Evolutionary conservation across 2,329 filamentous ascomycete species (phyloP), one percentile per base, ranked within the genome.

Genomic region (Arthrinium phaeospermum): DNA sequence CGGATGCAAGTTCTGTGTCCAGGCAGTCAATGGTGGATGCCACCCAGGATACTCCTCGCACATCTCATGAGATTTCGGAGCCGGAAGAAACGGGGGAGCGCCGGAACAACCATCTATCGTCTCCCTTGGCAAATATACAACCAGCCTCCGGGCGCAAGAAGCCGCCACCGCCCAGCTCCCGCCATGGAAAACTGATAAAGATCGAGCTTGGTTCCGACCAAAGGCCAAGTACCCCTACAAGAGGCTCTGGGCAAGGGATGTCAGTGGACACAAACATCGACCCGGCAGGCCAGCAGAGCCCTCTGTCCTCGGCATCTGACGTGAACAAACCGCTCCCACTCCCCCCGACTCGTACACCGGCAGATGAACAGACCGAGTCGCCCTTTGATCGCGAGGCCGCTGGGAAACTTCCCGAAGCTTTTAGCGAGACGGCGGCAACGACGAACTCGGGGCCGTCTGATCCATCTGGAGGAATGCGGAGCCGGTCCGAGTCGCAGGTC

Each of bases 161-260:
- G 19, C 93, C 93, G 6, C 92, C 92, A 8, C 93, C 93, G 30
- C 87, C 87, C 14, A 94, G 89, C 78, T 94, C 92, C 70, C 90
- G 93, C 71, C 93, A 95, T 82, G 94, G 94, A 5, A 95, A 92
- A 81, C 86, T 91, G 24, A 92, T 96, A 75, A 90, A 87, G 75
- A 80, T 84, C 61, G 83, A 87, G 77, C 75, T 84, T 73, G 83
- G 82, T 70, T 79, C 85, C 72, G 76, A 84, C 79, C 72, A 82
- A 79, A 78, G 81, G 75, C 75, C 72, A 61, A 71, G 71, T 30
- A 22, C 19, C 69, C 46, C 64, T 49, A 30, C 68, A n/a, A 75
- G 70, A 69, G 57, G 68, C 46, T 24, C 74, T 10, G 44, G 71
- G 51, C 49, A 72, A 57, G 70, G 76, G 8, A 73, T 72, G 41